Base-by-base conservation (phyloP, 805 yeast species). In the Komagataella populi region DNA sequence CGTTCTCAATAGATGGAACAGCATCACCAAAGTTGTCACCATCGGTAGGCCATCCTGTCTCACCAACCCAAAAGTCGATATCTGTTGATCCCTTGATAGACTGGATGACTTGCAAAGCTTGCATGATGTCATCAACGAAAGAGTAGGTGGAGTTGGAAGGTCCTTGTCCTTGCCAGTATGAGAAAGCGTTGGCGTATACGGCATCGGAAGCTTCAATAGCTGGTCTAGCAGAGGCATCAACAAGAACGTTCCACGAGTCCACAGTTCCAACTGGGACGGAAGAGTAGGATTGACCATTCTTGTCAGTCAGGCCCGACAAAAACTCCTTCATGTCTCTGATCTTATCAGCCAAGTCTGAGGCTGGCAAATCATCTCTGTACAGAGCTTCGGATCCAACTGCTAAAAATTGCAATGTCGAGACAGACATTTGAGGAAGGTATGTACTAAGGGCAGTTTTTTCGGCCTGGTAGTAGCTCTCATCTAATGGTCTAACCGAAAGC, bases 111-210 rank as follows among this genome's bases (percentile, higher is more conserved):
- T 88, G 95, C 67, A 91, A 73, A 58, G 97, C 96, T 77, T 91
- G 97, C 96, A 90, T 89, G 68, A 91, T 87, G 68, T 91, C 97
- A 67, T 90, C 97, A 59, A 88, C 79, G 84, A 90, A 91, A 2
- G 96, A 88, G 77, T 80, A 87, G 16, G 96, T 80, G 23, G 96
- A 79, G 68, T 90, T 90, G 49, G 68, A 63, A 78, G 76, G 77
- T 58, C 88, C 77, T 74, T 89, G 97, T 47, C 97, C 97, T 74
- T 91, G 98, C 98, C 98, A 91, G 83, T 90, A 91, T 6, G 97
- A 87, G 78, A 91, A 91, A 49, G 96, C 97, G 66, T 91, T 91
- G 63, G 96, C 95, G 67, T 83, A 85, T 55, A 89, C 81, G 61
- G 87, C 73, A 67, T 91, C 98, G 48, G 95, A 73, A 50, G 88